phyloP scores from a whole-genome alignment of 345 rosid genomes.

The Acer negundo region DNA sequence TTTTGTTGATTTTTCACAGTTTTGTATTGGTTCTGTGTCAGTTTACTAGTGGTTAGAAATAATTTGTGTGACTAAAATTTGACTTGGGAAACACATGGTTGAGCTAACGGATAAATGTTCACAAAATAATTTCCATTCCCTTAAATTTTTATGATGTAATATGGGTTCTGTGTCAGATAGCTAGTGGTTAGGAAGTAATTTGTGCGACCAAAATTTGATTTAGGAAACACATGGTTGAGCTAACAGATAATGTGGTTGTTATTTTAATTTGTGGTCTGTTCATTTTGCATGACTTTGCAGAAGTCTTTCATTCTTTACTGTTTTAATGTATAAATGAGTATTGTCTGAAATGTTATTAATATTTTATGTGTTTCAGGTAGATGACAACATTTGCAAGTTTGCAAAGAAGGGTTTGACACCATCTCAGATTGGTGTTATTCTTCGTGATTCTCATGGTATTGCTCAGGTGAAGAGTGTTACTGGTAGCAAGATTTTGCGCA shows the following conservation, averaged over 20 bases:
- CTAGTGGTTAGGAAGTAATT: background rate
- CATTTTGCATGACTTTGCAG: background rate
- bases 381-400: slow-evolving; percentile 72
- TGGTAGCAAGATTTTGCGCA: slow-evolving; percentile 66
- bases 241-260: background rate
- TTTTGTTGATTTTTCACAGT: background rate
- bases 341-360: background rate
- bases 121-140: too few species aligned
- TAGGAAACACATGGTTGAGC: background rate
- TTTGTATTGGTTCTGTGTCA: background rate
- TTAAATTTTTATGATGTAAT: background rate
- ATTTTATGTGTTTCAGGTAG: slow-evolving; percentile 32
- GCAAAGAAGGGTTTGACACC: slow-evolving; percentile 80
- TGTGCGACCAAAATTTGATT: background rate
- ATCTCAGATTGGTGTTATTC: slow-evolving; percentile 75
- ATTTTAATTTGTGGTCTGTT: background rate
- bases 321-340: too few species aligned
- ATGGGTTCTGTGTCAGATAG: background rate
- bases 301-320: too few species aligned
- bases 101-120: background rate
- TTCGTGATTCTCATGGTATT: slow-evolving; percentile 72
- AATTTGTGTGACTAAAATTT: background rate
- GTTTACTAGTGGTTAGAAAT: background rate
- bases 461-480: slow-evolving; percentile 69
- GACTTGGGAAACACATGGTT: background rate